Base-by-base conservation (phyloP, 108 stramenopile species). In the Skeletonema grethae region DNA sequence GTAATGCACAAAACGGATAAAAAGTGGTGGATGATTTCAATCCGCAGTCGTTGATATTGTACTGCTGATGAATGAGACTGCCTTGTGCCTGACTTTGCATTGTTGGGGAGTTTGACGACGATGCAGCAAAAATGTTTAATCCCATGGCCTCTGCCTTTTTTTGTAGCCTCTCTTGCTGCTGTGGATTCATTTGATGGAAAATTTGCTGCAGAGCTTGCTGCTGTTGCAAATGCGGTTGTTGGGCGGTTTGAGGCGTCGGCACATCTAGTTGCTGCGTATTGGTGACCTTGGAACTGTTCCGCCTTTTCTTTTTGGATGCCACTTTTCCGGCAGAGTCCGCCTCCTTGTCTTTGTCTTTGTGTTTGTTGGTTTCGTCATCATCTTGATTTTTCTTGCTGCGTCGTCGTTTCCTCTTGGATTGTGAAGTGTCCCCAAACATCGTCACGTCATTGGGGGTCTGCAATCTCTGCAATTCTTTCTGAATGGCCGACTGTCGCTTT, bases 1-100 rank as follows among this genome's bases (percentile, higher is more conserved):
- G 75, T 30, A 75, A 34, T 13, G 36, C 30, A 59, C 61, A 67
- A 50, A 38, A 75, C 3, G 75, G 75, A 62, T 53, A 75, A 50
- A 75, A 75, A 9, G 57, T 62, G 1, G 31, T 45, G 0, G 67
- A 75, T 4, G 75, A 36, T 12, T 30, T n/a, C 29, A 75, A 34
- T 8, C 75, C 75, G 45, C 25, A 68, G 2, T 67, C 45, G 63
- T 41, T 11, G 50, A 67, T 67, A 35, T 32, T 48, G 0, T 48
- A 5, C 16, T 48, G 46, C 46, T 5, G 16, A 48, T 48, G 9
- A 16, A n/a, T 48, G 16, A n/a, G n/a, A 16, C 18, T 48, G 46
- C 5, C 16, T 48, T 18, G 46, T 48, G n/a, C 0, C 0, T 18
- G 46, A 48, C 6, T 5, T 48, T 48, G 46, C 18, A 16, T 4